Evolutionary conservation across 2,329 filamentous ascomycete genomes (phyloP), one percentile per base, ranked within the genome.

Genomic region (Pezizomycotina sp.): DNA sequence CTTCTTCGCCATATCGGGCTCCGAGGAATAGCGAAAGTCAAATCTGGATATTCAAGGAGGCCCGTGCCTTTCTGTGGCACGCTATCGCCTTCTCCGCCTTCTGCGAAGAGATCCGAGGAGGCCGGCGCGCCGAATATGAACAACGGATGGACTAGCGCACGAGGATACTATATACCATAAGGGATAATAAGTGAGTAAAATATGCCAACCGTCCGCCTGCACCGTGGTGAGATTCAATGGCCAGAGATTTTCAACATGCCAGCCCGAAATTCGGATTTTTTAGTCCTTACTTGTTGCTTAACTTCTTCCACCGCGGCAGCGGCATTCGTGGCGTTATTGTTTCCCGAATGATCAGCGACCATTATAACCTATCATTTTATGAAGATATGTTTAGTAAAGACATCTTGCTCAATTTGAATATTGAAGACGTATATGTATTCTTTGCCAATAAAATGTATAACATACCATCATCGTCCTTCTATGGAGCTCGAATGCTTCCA

Each of bases 271-370:
- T 14, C 6, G 22, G 16, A 27, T 19, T 2, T 10, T 10, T 26
- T 13, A 10, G 10, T 21, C 19, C n/a, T 13, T 40, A 44, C 41
- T 31, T 44, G 41, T n/a, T 40, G 37, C 9, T 29, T 36, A 16
- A 44, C 31, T 7, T 44, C 41, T 10, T 40, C 36, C 15, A 44
- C 40, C 9, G 36, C 41, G 14, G 36, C 32, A 18, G 36, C 33
- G 29, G 40, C 36, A 6, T 44, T 37, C 12, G 36, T 31, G 10
- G 40, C 41, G 2, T 32, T 63, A 41, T 64, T 59, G 16, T 80
- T 64, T 56, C 91, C 81, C 25, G 62, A 59, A 30, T 79, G 82
- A 58, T 95, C 86, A 10, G 81, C 79, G 40, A 95, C 65, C 3
- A 81, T 86, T 45, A 98, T 69, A 16, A 95, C 66, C 44, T 47